Evolutionary conservation across 179 eudicot species (phyloP).

Genomic region (Silene coronaria): DNA sequence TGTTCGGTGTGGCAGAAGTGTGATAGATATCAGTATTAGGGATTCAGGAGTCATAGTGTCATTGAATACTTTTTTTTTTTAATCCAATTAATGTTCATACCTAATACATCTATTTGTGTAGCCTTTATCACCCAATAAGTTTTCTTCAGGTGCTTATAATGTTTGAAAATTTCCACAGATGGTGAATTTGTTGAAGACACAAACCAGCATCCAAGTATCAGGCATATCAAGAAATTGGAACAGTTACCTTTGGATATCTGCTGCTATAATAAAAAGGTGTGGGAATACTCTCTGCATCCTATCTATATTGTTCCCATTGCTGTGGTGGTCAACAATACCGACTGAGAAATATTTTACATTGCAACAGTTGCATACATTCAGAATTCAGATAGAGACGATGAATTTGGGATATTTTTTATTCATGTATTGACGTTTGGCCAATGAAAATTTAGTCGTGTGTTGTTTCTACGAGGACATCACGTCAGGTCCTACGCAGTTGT

Average conservation of each 20-base stretch:
- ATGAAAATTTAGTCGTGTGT: not conserved
- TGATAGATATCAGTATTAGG: not conserved
- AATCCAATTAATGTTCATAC: not conserved
- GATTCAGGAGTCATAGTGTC: not conserved
- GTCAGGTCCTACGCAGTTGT: not conserved
- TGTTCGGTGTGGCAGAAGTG: not conserved
- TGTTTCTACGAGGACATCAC: not conserved
- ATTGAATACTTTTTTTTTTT: not conserved
- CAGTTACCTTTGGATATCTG: conserved; percentile 59
- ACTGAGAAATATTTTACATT: not conserved
- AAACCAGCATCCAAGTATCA: conserved; percentile 32
- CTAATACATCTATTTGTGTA: not conserved
- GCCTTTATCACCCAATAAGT: not conserved
- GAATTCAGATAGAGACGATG: not conserved
- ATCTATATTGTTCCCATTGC: not conserved
- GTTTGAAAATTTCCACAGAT: conserved; percentile 25
- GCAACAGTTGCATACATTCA: not conserved
- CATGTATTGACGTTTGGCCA: not conserved
- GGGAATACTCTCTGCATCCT: not conserved
- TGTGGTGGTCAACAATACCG: not conserved
- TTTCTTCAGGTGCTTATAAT: conserved; percentile 20
- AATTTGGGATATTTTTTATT: not conserved
- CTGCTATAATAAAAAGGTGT: conserved; percentile 57
- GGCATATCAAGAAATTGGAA: conserved; percentile 52
- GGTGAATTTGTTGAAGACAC: conserved; percentile 28